These are phyloP conservation scores for Cucumis hystrix DNA, from an alignment of 306 rosid genomes.

Conservation along the genomic window DNA sequence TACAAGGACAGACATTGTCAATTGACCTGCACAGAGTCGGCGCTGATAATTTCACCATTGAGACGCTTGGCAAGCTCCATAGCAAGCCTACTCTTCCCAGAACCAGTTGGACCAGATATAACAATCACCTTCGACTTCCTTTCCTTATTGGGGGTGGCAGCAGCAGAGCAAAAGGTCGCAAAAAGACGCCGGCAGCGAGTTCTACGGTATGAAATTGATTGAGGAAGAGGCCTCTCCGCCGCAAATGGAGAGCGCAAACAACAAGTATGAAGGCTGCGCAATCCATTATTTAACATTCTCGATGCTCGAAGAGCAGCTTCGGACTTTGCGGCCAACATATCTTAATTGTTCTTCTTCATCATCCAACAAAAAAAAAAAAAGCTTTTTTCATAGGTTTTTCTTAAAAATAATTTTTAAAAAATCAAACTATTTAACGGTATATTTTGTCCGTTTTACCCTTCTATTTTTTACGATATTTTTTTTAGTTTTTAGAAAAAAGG, in stretches of 20 bases:
- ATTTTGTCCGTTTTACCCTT: no score
- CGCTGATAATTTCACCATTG: conserved; percentile 82
- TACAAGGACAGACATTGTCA: neutral
- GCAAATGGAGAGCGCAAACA: conserved; percentile 24
- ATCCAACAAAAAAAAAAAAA: neutral
- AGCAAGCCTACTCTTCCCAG: conserved; percentile 77
- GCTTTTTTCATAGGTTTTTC: neutral
- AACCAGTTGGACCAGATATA: conserved; percentile 86
- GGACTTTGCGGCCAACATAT: neutral
- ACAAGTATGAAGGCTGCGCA: conserved; percentile 29
- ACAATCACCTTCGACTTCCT: conserved; percentile 58
- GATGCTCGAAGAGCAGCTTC: neutral
- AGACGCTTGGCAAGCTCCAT: conserved; percentile 80
- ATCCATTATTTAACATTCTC: conserved; percentile 28
- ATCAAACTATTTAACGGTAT: no score
- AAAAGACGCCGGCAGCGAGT: conserved; percentile 24
- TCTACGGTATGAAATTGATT: conserved; percentile 6
- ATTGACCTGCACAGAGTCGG: conserved; percentile 85
- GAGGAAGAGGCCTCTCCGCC: conserved; percentile 18
- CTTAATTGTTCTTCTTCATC: neutral
- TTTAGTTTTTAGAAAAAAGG: no score
- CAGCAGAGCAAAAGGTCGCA: conserved; percentile 18
- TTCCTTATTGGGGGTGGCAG: conserved; percentile 20
- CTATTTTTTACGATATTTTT: no score
- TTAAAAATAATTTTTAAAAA: no score